Evolutionary conservation across 176 grass and related monocot species (phyloP).

Genomic region (Tillandsia leiboldiana): DNA sequence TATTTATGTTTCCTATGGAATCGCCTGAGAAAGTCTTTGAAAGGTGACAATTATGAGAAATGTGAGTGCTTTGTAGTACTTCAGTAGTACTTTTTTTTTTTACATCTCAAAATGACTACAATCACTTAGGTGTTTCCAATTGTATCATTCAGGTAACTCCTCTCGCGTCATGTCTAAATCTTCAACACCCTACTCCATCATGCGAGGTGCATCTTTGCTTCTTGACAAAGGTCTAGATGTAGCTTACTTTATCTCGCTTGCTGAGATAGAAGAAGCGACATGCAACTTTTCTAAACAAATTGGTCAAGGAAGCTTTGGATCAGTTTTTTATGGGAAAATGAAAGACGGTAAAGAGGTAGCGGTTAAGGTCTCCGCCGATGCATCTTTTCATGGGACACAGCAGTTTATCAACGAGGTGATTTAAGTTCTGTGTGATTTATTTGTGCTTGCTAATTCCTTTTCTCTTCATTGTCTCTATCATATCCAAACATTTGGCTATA

Average conservation of each 20-base stretch:
- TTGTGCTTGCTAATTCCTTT: neutral
- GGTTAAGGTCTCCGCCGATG: slow-evolving; percentile 4
- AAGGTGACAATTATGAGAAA: neutral
- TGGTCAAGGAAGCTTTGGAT: slow-evolving; percentile 10
- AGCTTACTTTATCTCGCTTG: slow-evolving; percentile 3
- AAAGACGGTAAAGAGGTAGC: slow-evolving; percentile 11
- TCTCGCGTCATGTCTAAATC: slow-evolving; percentile 6
- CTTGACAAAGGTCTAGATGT: slow-evolving; percentile 1
- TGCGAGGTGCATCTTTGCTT: slow-evolving; percentile 7
- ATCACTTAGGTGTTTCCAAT: neutral
- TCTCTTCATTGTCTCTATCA: too few species aligned
- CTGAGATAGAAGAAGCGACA: slow-evolving; percentile 13
- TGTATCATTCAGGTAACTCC: slow-evolving; percentile 1
- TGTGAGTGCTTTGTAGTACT: neutral
- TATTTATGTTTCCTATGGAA: slow-evolving; percentile 1
- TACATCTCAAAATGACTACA: too few species aligned
- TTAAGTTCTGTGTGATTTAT: neutral
- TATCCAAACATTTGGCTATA: too few species aligned
- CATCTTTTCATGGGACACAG: neutral
- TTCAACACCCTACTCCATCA: slow-evolving; percentile 2
- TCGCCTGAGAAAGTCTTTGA: neutral
- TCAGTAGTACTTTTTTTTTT: too few species aligned
- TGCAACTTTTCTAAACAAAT: slow-evolving; percentile 4
- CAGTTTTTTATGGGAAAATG: slow-evolving; percentile 11
- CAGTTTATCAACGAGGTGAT: slow-evolving; percentile 5